Evolutionary conservation across 2,329 filamentous ascomycete species (phyloP).

Genomic region (Calycina herbarum): DNA sequence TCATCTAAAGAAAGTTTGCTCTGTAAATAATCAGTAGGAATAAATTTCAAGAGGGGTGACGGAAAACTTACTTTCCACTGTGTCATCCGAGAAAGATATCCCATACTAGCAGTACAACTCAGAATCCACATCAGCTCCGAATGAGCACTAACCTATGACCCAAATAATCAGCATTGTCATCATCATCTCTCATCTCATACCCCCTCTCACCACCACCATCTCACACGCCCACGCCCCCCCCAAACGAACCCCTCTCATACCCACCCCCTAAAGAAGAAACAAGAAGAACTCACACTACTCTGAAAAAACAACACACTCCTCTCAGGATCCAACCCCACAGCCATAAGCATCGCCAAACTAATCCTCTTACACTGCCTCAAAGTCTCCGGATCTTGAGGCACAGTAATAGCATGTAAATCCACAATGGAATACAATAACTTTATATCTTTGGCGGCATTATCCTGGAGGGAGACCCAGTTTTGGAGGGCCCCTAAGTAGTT

Average conservation of each 20-base stretch:
- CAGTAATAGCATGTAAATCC: slow-evolving; percentile 90
- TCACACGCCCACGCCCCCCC: neutral
- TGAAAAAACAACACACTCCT: slow-evolving; percentile 81
- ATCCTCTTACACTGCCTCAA: slow-evolving; percentile 69
- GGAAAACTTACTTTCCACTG: slow-evolving; percentile 97
- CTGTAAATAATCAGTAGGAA: slow-evolving; percentile 42
- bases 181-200: neutral
- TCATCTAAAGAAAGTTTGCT: slow-evolving; percentile 70
- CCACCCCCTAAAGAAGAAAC: too few species aligned
- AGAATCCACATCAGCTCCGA: slow-evolving; percentile 96
- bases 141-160: slow-evolving; percentile 69
- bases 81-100: slow-evolving; percentile 96
- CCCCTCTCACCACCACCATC: neutral
- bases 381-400: slow-evolving; percentile 62
- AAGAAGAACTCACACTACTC: slow-evolving; percentile 63
- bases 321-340: slow-evolving; percentile 79
- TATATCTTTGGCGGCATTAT: slow-evolving; percentile 55
- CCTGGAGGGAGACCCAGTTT: slow-evolving; percentile 82
- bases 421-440: slow-evolving; percentile 83
- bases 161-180: neutral
- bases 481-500: slow-evolving; percentile 91
- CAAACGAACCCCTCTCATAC: too few species aligned
- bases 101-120: slow-evolving; percentile 86
- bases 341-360: slow-evolving; percentile 76
- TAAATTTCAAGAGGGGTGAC: too few species aligned